phyloP scores from a whole-genome alignment of 345 rosid genomes.

The Capsella bursapastoris region DNA sequence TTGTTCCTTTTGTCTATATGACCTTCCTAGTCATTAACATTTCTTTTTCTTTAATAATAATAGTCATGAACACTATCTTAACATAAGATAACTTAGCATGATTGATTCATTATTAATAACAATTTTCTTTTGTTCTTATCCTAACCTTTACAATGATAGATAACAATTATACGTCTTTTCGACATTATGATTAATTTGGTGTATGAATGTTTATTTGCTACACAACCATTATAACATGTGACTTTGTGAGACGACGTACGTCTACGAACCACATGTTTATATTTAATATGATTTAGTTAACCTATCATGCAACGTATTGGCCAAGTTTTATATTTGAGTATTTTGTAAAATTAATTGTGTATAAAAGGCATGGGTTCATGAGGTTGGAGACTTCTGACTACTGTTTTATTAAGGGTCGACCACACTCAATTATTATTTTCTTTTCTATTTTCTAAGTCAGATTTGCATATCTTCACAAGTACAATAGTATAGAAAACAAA shows the following conservation, averaged over 20 bases:
- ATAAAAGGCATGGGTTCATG: slow-evolving; percentile 27
- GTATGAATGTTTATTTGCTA: slow-evolving; percentile 40
- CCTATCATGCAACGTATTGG: slow-evolving; percentile 48
- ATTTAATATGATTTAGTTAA: slow-evolving; percentile 26
- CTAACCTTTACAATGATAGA: slow-evolving; percentile 36
- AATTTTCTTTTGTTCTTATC: slow-evolving; percentile 36
- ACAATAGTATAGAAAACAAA: neutral
- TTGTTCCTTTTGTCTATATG: slow-evolving; percentile 31
- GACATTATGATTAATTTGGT: slow-evolving; percentile 40
- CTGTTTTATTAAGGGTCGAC: slow-evolving; percentile 32
- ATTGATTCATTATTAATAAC: slow-evolving; percentile 26
- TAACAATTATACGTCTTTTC: slow-evolving; percentile 29
- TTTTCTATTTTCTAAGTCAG: slow-evolving; percentile 4
- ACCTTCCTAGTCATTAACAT: slow-evolving; percentile 16
- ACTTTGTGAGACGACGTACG: slow-evolving; percentile 40
- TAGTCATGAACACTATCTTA: neutral
- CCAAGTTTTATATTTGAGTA: slow-evolving; percentile 32
- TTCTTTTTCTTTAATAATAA: neutral
- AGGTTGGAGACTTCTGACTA: slow-evolving; percentile 35
- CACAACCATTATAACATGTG: slow-evolving; percentile 38
- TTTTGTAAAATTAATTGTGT: slow-evolving; percentile 1
- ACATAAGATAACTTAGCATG: neutral
- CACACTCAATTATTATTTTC: slow-evolving; percentile 11
- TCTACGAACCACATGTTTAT: slow-evolving; percentile 37
- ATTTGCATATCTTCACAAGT: slow-evolving; percentile 32